Evolutionary conservation across 2,329 filamentous ascomycete genomes (phyloP).

Genomic region (Claviceps citrina): DNA sequence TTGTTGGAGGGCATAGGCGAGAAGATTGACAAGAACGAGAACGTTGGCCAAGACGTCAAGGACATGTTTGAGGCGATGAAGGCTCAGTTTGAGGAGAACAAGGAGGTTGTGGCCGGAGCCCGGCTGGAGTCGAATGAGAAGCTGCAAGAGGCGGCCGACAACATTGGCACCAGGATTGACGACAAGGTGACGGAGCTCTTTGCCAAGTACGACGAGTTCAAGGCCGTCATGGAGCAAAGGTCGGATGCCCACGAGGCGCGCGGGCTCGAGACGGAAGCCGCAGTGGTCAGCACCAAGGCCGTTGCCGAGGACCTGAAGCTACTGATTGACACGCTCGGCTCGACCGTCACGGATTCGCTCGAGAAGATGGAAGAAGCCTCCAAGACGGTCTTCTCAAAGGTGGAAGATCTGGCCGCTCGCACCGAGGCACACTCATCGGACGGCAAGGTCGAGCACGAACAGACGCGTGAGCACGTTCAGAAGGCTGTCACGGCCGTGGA

Average conservation of each 20-base stretch:
- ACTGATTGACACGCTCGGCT: conserved; percentile 71
- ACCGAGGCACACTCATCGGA: conserved; percentile 62
- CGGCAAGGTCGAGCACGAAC: conserved; percentile 62
- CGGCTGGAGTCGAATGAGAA: conserved; percentile 78
- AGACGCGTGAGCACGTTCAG: conserved; percentile 67
- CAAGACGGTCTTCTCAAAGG: conserved; percentile 67
- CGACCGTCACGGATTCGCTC: conserved; percentile 63
- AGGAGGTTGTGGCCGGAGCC: conserved; percentile 60
- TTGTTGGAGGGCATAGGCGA: conserved; percentile 52
- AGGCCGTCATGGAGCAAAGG: conserved; percentile 57
- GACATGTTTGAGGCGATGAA: conserved; percentile 63
- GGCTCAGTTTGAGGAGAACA: conserved; percentile 74
- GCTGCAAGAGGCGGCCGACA: conserved; percentile 42
- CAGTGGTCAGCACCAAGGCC: conserved; percentile 58
- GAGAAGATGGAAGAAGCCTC: conserved; percentile 81
- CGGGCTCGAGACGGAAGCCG: conserved; percentile 55
- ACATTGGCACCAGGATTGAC: conserved; percentile 40
- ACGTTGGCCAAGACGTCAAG: conserved; percentile 46
- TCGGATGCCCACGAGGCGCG: conserved; percentile 59
- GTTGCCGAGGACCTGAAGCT: conserved; percentile 78
- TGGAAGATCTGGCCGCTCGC: conserved; percentile 63
- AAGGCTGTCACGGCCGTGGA: conserved; percentile 60
- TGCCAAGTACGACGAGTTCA: conserved; percentile 76
- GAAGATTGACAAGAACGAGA: conserved; percentile 41
- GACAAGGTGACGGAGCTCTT: conserved; percentile 62